Percentiles rank a stretch among this genome's conserved stretches.
These are phyloP conservation scores for Ustanciosporium gigantosporum DNA, from an alignment of 1,284 basidiomycete species.

Conservation along the genomic window DNA sequence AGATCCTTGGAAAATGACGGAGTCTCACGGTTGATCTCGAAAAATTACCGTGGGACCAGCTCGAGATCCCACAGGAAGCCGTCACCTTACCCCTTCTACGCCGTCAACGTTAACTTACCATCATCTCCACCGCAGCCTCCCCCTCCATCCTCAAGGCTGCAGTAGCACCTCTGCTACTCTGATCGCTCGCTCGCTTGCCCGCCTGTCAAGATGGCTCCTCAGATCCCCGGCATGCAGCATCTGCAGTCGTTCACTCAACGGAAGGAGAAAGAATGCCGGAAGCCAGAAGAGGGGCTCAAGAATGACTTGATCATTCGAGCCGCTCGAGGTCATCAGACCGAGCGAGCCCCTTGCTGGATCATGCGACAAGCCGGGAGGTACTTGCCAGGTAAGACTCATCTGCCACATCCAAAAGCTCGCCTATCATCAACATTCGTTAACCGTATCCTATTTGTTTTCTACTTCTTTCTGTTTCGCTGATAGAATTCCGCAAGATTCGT, in stretches of 20 bases:
- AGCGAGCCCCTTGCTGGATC: slow-evolving; percentile 94
- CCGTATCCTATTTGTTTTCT: background rate
- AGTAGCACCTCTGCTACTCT: too few relatives aligned
- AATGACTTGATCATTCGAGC: slow-evolving; percentile 90
- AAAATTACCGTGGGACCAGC: too few relatives aligned
- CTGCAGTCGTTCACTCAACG: slow-evolving; percentile 48
- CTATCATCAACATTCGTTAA: background rate
- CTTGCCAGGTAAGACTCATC: slow-evolving; percentile 74
- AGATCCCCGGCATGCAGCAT: slow-evolving; percentile 48
- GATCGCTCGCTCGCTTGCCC: background rate
- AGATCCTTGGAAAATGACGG: too few relatives aligned
- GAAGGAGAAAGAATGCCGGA: slow-evolving; percentile 40
- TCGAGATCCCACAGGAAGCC: too few relatives aligned
- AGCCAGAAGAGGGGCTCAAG: slow-evolving; percentile 65
- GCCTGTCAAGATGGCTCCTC: slow-evolving; percentile 21
- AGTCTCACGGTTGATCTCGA: too few relatives aligned
- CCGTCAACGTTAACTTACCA: background rate
- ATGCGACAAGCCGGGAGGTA: slow-evolving; percentile 98
- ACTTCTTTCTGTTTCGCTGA: background rate
- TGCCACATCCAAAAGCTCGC: background rate
- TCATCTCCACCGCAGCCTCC: too few relatives aligned
- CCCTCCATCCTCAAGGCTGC: too few relatives aligned
- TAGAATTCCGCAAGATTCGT: slow-evolving; percentile 58
- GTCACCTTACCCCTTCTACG: too few relatives aligned
- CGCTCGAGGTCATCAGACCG: slow-evolving; percentile 82